Evolutionary conservation across 345 rosid species (phyloP), one percentile per base, ranked within the genome.

Genomic region (Ricinus communis): DNA sequence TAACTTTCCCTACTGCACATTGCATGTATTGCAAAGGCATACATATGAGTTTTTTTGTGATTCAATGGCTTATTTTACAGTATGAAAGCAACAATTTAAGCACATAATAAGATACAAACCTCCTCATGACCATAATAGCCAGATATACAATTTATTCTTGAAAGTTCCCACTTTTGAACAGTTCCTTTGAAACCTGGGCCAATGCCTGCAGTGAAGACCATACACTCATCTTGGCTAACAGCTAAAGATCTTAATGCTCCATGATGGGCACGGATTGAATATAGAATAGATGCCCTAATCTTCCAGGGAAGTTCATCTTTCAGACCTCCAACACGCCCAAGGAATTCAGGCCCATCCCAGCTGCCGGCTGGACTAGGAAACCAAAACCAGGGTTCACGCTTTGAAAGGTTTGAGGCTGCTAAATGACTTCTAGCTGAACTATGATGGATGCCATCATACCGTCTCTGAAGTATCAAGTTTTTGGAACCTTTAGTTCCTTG

Each of bases 111-210:
- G 76, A 68, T 79, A 71, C 91, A 38, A 75, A 93, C 98, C 98
- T 93, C 98, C 76, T 93, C 98, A 77, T 93, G 98, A 66, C 91
- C 98, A 87, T 89, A 80, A 85, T 93, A 93, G 62, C 96, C 89
- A 47, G 87, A 91, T 53, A 86, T 74, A 69, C 93, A 85, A 79
- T 82, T 89, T 74, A 91, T 79, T 87, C 89, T 88, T 46, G 90
- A 77, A 68, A 93, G 87, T 67, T 93, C 98, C 97, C 98, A 93
- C 83, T 87, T 93, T 77, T 87, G 96, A 58, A 93, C 90, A 49
- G 90, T 91, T 77, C 98, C 98, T 82, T 86, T 91, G 78, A 87
- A 93, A 68, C 97, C 98, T 69, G 93, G 88, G 82, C 93, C 92
- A 69, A 83, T 83, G 30, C 98, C 97, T 73, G 98, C 94, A 71